A percentile compares a stretch with the other conserved stretches of the same genome.
These are phyloP conservation scores for Penicillium sp. DNA, from an alignment of 2,329 filamentous ascomycete genomes.

Conservation along the genomic window DNA sequence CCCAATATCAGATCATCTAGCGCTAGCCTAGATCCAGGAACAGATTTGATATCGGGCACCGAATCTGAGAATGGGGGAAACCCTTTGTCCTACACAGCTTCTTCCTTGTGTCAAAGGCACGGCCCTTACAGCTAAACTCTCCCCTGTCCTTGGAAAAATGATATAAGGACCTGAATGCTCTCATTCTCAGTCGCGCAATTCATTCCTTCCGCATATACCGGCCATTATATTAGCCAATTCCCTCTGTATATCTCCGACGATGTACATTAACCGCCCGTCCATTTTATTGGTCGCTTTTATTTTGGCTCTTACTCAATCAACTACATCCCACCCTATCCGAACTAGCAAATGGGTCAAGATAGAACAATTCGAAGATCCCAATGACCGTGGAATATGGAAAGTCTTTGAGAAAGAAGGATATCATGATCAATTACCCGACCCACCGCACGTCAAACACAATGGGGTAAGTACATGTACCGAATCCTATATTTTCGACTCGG, in stretches of 20 bases:
- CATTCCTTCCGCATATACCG: neutral
- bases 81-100: constrained; percentile 14
- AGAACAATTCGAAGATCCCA: neutral
- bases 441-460: neutral
- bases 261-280: neutral
- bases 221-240: neutral
- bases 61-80: neutral
- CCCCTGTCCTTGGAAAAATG: neutral
- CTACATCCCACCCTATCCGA: constrained; percentile 13
- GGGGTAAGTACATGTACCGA: constrained; percentile 3
- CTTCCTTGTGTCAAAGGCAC: constrained; percentile 3
- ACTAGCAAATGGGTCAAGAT: constrained; percentile 9
- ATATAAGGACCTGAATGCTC: constrained; percentile 4
- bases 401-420: constrained; percentile 3
- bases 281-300: constrained; percentile 6
- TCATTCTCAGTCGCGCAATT: neutral
- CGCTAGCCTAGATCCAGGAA: constrained; percentile 6
- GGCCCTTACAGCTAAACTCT: constrained; percentile 16
- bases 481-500: neutral
- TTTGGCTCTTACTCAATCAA: constrained; percentile 5
- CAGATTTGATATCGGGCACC: neutral
- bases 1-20: neutral
- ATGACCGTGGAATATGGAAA: constrained; percentile 3
- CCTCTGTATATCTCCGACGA: neutral
- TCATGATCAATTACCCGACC: neutral